Base-by-base conservation (phyloP, 495 filamentous ascomycete species). In the Neurospora sp. region DNA sequence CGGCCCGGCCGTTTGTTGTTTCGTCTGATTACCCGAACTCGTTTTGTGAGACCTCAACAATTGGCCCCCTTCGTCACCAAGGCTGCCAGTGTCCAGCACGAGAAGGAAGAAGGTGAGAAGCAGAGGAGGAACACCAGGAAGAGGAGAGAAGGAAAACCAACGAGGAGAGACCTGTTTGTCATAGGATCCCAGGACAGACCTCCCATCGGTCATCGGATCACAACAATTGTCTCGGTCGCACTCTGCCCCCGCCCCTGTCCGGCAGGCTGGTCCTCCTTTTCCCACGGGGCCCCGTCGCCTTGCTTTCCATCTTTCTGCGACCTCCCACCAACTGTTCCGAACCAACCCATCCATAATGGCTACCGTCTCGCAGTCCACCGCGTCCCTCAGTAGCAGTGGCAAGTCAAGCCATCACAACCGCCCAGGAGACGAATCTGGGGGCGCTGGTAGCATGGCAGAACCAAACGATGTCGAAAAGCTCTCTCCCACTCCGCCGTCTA, bases 381-480 rank as follows among this genome's bases (percentile, higher is more conserved):
- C 74, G 19, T 78, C 79, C 13, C 70, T 78, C 40, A 79, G 74
- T 45, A 37, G 73, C 43, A 73, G 69, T 54, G 73, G 73, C 73
- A 77, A 69, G 74, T 76, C 74, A 45, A 75, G 69, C 71, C 76
- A 70, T 39, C 70, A 70, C 6, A 69, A 37, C n/a, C 72, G 62
- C 34, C 71, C 71, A 0, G 39, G 42, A 13, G 17, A 38, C 69
- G 69, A 74, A 5, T 17, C 54, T 17, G 17, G 28, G 54, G 54
- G 54, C 24, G 17, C 45, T 37, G 54, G 43, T 62, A 71, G 54
- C 48, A 74, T 74, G 73, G 19, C 40, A 38, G 71, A 76, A 11
- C n/a, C 66, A 2, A 71, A 69, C 62, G 78, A 81, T 43, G 71
- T 76, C 39, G 80, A 81, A 76, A 80, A 79, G 73, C 71, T 77